These are phyloP conservation scores for Macrophomina tecta DNA, from an alignment of 2,329 filamentous ascomycete species.

Conservation along the genomic window DNA sequence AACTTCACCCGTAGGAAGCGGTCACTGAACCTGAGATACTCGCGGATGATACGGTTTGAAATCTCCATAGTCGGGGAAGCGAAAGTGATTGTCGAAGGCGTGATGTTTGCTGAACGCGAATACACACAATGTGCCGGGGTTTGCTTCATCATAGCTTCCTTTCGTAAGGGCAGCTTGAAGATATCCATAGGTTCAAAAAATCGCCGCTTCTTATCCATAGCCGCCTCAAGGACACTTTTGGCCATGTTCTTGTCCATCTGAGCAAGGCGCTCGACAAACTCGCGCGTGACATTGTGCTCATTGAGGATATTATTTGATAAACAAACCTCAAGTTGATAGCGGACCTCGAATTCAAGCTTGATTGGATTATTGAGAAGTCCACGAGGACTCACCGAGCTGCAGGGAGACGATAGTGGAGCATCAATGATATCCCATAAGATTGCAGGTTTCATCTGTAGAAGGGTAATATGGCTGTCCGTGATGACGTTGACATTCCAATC, in stretches of 20 bases:
- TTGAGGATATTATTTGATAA: slow-evolving; percentile 79
- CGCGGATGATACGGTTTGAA: slow-evolving; percentile 84
- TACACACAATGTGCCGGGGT: slow-evolving; percentile 76
- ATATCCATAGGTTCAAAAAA: slow-evolving; percentile 75
- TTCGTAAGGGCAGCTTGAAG: slow-evolving; percentile 61
- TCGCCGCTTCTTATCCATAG: slow-evolving; percentile 67
- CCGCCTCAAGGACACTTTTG: slow-evolving; percentile 73
- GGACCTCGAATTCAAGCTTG: slow-evolving; percentile 69
- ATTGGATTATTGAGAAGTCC: not conserved
- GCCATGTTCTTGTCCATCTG: slow-evolving; percentile 61
- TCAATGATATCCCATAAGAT: slow-evolving; percentile 38
- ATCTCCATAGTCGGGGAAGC: slow-evolving; percentile 80
- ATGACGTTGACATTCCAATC: slow-evolving; percentile 74
- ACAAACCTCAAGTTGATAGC: slow-evolving; percentile 93
- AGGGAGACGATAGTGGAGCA: not conserved
- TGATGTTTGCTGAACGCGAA: slow-evolving; percentile 78
- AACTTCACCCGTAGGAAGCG: slow-evolving; percentile 91
- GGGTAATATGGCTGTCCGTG: slow-evolving; percentile 50
- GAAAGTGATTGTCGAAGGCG: slow-evolving; percentile 82
- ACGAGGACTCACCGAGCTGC: not conserved
- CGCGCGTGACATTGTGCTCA: slow-evolving; percentile 72
- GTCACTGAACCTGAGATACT: slow-evolving; percentile 71
- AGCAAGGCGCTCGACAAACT: slow-evolving; percentile 70
- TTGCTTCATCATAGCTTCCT: slow-evolving; percentile 49
- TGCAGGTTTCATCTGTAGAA: slow-evolving; percentile 35